Evolutionary conservation across 73 alveolate genomes (phyloP), one percentile per base, ranked within the genome.

Genomic region (Tetrahymena elliotti): DNA sequence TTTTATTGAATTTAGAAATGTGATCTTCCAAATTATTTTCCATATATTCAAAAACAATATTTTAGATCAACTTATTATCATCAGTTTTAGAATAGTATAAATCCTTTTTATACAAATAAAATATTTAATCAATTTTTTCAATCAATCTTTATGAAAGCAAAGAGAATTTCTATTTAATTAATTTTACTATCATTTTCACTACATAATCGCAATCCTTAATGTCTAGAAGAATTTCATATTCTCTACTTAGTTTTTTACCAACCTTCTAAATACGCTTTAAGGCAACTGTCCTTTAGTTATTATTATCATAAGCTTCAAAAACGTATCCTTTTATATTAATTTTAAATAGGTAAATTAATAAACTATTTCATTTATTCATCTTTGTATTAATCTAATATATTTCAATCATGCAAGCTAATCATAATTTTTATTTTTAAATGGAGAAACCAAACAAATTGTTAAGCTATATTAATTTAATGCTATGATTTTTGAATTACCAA

Each of bases 11-110:
- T 24, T 94, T 96, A 36, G 95, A 93, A 54, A 98, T 97, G 95
- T 96, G 95, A 35, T 95, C 96, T 97, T 98, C 99, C 11, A 99
- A 97, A 96, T 96, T 97, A 33, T 96, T 96, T n/a, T 97, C 94
- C 95, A 99, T 97, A 96, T 92, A 98, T 95, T 99, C 99, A 94
- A 99, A 97, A 18, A 99, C 99, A 22, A 99, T 93, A 95, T 98
- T 98, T 95, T 98, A 98, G 38, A 98, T 98, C 35, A 98, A 94
- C 95, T 98, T 98, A 95, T 97, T 98, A 54, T 98, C 99, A 24
- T 98, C 99, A 53, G 96, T 98, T 94, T 96, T 95, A 35, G 99
- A 93, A 97, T 98, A 98, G 97, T 96, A 98, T 24, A 98, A 84
- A 92, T 96, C 98, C 96, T 94, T 20, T 18, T 22, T 41, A 52